Percentiles rank a stretch among this genome's conserved stretches.
Evolutionary conservation across 2,329 filamentous ascomycete species (phyloP).

Genomic region (Dendrostoma leiphaemia): DNA sequence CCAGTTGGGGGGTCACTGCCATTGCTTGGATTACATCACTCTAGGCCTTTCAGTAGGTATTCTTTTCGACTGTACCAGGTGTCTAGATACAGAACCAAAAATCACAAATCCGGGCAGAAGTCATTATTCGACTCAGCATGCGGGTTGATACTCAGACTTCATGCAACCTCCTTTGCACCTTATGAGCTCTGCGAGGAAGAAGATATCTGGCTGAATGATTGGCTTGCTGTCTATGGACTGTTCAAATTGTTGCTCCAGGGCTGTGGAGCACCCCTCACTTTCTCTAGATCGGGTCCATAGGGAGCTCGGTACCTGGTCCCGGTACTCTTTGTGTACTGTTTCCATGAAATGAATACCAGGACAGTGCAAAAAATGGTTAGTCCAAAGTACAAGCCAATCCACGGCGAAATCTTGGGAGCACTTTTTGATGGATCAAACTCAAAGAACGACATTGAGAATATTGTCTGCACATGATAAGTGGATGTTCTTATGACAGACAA

Average conservation of each 20-base stretch:
- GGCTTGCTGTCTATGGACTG: neutral
- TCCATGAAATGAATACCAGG: neutral
- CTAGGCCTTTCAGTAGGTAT: too few relatives aligned
- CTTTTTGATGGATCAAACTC: slow-evolving; percentile 21
- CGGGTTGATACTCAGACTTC: too few relatives aligned
- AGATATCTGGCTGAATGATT: too few relatives aligned
- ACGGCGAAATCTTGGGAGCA: slow-evolving; percentile 19
- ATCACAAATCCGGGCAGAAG: too few relatives aligned
- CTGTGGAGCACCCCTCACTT: neutral
- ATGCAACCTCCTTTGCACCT: too few relatives aligned
- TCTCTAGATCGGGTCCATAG: neutral
- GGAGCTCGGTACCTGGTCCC: neutral
- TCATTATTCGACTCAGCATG: too few relatives aligned
- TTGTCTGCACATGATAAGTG: slow-evolving; percentile 10
- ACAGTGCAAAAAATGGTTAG: slow-evolving; percentile 4
- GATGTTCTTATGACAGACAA: neutral
- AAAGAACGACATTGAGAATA: slow-evolving; percentile 25
- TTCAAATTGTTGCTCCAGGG: neutral
- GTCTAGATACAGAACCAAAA: too few relatives aligned
- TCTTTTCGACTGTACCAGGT: too few relatives aligned
- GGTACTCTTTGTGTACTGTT: neutral
- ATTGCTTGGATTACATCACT: too few relatives aligned
- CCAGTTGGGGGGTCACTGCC: too few relatives aligned
- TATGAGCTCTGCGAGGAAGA: too few relatives aligned
- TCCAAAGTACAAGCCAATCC: slow-evolving; percentile 21